Percentiles rank a stretch among this genome's conserved stretches.
Evolutionary conservation across 1,139 yeast species (phyloP).

Genomic region (Pneumocystis jirovecii): DNA sequence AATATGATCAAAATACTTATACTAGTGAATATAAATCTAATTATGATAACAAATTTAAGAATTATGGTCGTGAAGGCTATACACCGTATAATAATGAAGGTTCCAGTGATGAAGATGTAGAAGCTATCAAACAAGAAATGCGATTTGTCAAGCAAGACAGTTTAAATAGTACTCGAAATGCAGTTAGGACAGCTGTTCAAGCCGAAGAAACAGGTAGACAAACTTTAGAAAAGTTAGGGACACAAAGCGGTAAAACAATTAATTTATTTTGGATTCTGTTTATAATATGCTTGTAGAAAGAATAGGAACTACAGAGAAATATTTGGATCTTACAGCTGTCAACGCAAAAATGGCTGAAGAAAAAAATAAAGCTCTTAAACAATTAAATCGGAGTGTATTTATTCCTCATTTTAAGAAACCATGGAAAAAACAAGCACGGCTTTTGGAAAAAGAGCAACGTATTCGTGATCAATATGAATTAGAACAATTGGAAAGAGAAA

Average conservation of each 20-base stretch:
- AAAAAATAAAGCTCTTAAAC: constrained; percentile 64
- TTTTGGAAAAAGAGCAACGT: constrained; percentile 59
- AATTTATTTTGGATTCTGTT: background rate
- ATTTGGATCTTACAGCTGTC: constrained; percentile 59
- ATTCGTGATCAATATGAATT: constrained; percentile 51
- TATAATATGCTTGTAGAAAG: constrained; percentile 32
- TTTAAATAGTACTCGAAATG: constrained; percentile 70
- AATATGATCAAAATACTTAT: background rate
- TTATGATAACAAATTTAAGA: background rate
- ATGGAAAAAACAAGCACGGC: constrained; percentile 24
- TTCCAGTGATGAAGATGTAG: constrained; percentile 70
- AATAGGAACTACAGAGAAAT: constrained; percentile 63
- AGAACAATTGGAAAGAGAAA: constrained; percentile 32
- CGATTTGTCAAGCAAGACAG: constrained; percentile 79
- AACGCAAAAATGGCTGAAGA: constrained; percentile 75
- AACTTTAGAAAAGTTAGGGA: constrained; percentile 80
- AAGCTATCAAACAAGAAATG: constrained; percentile 70
- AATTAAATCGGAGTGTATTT: constrained; percentile 68
- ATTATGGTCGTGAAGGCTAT: background rate
- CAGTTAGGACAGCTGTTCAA: constrained; percentile 73
- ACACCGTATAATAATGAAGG: constrained; percentile 24
- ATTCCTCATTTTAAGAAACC: constrained; percentile 56
- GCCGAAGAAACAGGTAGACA: constrained; percentile 86
- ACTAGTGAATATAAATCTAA: background rate
- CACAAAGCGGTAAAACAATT: constrained; percentile 41